Evolutionary conservation across 768 basidiomycete genomes (phyloP).

Genomic region (Serendipita sp.): DNA sequence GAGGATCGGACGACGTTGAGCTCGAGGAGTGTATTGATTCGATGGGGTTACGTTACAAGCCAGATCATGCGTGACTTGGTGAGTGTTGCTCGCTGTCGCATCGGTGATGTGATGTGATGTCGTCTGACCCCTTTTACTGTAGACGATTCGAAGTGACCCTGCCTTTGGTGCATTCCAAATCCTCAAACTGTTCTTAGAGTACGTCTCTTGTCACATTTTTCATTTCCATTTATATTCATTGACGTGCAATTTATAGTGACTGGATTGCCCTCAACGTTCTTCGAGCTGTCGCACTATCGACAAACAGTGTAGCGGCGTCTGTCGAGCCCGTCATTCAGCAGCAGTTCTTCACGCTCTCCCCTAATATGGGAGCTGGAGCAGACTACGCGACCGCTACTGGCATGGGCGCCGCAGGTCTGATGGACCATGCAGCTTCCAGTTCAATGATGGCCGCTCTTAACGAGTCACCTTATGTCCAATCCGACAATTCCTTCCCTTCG

Average conservation of each 20-base stretch:
- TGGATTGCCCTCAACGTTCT: constrained; percentile 86
- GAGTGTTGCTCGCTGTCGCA: constrained; percentile 18
- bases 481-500: not conserved
- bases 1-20: constrained; percentile 73
- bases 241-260: constrained; percentile 33
- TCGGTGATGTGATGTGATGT: not conserved
- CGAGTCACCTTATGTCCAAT: constrained; percentile 35
- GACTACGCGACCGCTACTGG: not conserved
- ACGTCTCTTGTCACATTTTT: constrained; percentile 19
- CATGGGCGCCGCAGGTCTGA: constrained; percentile 26
- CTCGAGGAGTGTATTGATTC: constrained; percentile 71
- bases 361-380: constrained; percentile 56
- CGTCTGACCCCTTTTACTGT: not conserved
- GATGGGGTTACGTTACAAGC: constrained; percentile 86
- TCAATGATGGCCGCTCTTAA: constrained; percentile 85
- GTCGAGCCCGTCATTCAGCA: constrained; percentile 87
- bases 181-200: constrained; percentile 81
- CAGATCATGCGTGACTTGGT: constrained; percentile 87
- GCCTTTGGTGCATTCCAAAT: constrained; percentile 89
- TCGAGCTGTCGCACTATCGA: constrained; percentile 71
- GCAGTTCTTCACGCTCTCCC: constrained; percentile 70
- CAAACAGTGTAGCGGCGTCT: constrained; percentile 80
- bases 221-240: not conserved
- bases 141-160: constrained; percentile 87
- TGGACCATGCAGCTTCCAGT: constrained; percentile 72